Evolutionary conservation across 78 protist species (phyloP).

Genomic region (Acrasis kona): DNA sequence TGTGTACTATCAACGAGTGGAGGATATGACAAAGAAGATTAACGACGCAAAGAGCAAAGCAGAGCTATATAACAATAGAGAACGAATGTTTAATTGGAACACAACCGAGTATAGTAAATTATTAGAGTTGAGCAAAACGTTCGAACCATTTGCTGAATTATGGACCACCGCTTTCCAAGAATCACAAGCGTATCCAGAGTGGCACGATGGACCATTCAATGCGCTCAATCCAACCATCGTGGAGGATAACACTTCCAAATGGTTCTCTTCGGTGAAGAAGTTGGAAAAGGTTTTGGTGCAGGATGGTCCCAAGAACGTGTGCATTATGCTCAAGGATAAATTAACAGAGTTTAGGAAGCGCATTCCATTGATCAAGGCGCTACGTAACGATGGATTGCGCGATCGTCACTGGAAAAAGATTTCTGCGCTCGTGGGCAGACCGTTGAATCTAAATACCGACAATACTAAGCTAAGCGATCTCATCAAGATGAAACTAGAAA

Average conservation of each 20-base stretch:
- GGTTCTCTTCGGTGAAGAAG: background rate
- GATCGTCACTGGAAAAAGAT: conserved; percentile 74
- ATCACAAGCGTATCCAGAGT: background rate
- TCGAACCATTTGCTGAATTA: conserved; percentile 42
- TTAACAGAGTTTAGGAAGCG: conserved; percentile 41
- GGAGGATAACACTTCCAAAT: background rate
- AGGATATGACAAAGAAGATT: background rate
- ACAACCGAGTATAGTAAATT: conserved; percentile 29
- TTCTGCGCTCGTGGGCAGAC: conserved; percentile 10
- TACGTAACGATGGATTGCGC: conserved; percentile 72
- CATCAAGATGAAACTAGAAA: conserved; percentile 5
- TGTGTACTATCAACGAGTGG: conserved; percentile 18
- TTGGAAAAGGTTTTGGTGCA: conserved; percentile 7
- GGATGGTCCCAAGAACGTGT: background rate
- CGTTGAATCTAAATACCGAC: conserved; percentile 3
- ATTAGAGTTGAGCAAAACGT: background rate
- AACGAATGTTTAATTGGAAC: conserved; percentile 16
- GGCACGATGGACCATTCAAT: background rate
- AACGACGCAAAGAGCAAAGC: background rate
- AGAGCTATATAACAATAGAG: conserved; percentile 22
- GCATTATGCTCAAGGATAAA: background rate
- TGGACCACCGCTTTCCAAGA: conserved; percentile 38
- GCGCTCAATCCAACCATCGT: conserved; percentile 28
- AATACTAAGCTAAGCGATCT: background rate
- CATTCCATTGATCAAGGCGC: conserved; percentile 70